Conservation (phyloP, 2,329 filamentous ascomycete genomes). For the Macroventuria anomochaeta region DNA sequence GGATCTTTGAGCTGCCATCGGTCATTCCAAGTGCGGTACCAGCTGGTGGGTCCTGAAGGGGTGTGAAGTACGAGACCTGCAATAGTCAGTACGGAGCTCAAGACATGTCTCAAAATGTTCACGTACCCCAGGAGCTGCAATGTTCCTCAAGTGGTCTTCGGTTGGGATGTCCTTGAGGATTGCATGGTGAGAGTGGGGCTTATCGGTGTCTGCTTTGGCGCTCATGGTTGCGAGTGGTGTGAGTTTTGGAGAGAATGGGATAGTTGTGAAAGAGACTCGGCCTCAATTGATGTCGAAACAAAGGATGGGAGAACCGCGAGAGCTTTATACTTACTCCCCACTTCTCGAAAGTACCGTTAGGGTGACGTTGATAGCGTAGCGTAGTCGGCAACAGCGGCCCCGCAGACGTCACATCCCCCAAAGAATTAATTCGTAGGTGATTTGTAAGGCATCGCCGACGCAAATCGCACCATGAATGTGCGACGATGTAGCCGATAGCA, state of each 20-base stretch:
- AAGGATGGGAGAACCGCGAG: conserved; percentile 6
- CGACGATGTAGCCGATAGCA: background rate
- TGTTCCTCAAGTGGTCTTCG: conserved; percentile 50
- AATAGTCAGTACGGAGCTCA: conserved; percentile 12
- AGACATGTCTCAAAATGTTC: no score
- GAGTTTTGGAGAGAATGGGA: background rate
- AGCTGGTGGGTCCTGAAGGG: conserved; percentile 54
- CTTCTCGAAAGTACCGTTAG: conserved; percentile 22
- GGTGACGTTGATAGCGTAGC: conserved; percentile 28
- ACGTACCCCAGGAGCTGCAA: conserved; percentile 51
- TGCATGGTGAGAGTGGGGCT: conserved; percentile 42
- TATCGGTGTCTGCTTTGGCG: conserved; percentile 29
- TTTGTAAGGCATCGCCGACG: conserved; percentile 7
- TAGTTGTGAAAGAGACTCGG: background rate
- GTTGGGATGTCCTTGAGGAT: conserved; percentile 38
- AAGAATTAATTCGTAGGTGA: conserved; percentile 1
- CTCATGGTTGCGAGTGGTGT: conserved; percentile 25
- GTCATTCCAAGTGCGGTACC: conserved; percentile 57
- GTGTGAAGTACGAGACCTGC: conserved; percentile 57
- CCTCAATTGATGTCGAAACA: conserved; percentile 4
- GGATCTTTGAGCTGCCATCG: conserved; percentile 58
- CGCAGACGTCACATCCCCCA: conserved; percentile 11
- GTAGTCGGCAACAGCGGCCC: conserved; percentile 7
- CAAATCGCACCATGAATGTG: background rate
- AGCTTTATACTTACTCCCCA: conserved; percentile 36